Base-by-base conservation (phyloP, 306 rosid genomes). In the Trichosanthes truncata region DNA sequence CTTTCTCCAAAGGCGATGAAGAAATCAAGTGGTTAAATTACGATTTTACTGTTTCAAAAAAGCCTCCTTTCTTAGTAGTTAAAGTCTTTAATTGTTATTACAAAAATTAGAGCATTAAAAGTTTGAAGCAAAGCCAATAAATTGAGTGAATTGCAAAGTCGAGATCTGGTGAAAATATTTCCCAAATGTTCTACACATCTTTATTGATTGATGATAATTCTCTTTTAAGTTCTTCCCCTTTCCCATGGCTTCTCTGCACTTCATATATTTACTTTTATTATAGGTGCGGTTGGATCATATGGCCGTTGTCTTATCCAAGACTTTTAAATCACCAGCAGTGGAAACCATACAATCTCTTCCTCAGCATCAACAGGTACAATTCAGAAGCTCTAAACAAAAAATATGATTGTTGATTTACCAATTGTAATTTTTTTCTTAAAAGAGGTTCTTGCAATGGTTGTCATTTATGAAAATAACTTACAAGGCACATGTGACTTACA, bases 321-420 rank as follows among this genome's bases (percentile, higher is more conserved):
- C 95, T n/a, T 95, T 80, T 84, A 89, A 83, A 82, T 91, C 97
- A 36, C 92, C 95, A 1, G 93, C 87, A 51, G 92, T 92, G 80
- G 97, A 92, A 79, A 92, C 94, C 51, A 90, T 95, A 83, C 97
- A 89, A 81, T 86, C 95, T 82, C 93, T 95, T 77, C 98, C 98
- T 31, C 98, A 89, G 80, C 97, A 95, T 89, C 98, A 95, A 80
- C 97, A 94, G 94, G 98, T 94, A 88, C 7, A 65, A 15, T 33
- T 15, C 72, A 33, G 11, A 65, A 65, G 17, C 65, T 59, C 35
- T 25, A 25, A 59, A 56, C 61, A n/a, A 56, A 59, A 36, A 36
- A 36, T 36, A 36, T 25, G 25, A 59, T 0, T 40, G 9, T 6
- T 6, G 45, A 40, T 40, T 4, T 36, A 36, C 40, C 5, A 4